phyloP scores from a whole-genome alignment of 1,139 yeast species.

The Pichia sp. region DNA sequence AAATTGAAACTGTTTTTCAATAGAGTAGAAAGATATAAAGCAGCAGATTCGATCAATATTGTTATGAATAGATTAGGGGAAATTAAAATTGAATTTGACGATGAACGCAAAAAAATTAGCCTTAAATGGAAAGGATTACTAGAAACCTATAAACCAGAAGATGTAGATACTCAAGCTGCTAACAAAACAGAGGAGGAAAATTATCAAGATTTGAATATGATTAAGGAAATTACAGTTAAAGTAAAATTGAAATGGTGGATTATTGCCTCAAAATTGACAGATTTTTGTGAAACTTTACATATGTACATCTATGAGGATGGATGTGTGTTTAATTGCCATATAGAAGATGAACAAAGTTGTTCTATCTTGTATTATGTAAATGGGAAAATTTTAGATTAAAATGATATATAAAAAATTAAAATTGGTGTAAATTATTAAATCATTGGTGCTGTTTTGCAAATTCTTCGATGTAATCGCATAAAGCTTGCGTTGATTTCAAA shows the following conservation, averaged over 20 bases:
- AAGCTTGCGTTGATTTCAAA: constrained; percentile 52
- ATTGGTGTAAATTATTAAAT: not conserved
- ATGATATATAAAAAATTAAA: not conserved
- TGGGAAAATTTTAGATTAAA: constrained; percentile 11
- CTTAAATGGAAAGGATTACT: constrained; percentile 50
- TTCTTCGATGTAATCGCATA: constrained; percentile 53
- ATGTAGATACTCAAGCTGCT: constrained; percentile 3
- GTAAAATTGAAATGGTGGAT: constrained; percentile 54
- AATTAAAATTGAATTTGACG: constrained; percentile 46
- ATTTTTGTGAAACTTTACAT: constrained; percentile 47
- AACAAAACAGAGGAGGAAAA: not conserved
- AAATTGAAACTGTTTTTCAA: constrained; percentile 44
- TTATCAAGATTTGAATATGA: constrained; percentile 15
- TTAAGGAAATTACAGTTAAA: constrained; percentile 34
- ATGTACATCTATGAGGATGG: constrained; percentile 46
- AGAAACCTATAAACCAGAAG: constrained; percentile 17
- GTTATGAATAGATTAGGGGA: constrained; percentile 31
- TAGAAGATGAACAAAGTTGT: constrained; percentile 51
- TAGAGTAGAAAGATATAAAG: constrained; percentile 52
- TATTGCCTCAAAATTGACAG: constrained; percentile 47
- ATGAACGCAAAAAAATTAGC: constrained; percentile 48
- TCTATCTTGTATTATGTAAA: constrained; percentile 46
- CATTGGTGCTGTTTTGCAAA: constrained; percentile 48
- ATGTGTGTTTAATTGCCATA: constrained; percentile 49
- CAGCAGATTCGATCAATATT: constrained; percentile 30